Percentiles rank a stretch among this genome's conserved stretches.
phyloP scores from a whole-genome alignment of 805 yeast genomes.

The Lipomyces yamadae region DNA sequence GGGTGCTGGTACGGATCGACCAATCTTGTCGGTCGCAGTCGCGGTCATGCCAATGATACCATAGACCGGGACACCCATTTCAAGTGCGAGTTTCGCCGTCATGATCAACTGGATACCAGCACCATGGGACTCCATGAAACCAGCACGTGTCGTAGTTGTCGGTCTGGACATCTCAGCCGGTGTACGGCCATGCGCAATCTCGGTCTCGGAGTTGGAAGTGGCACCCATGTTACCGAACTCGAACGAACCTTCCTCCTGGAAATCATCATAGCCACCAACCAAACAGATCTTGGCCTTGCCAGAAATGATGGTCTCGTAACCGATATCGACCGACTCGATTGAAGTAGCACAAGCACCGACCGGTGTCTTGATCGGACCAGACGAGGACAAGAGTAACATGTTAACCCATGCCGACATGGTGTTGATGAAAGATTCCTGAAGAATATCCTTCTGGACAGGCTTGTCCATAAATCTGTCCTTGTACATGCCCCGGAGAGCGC shows the following conservation, averaged over 20 bases:
- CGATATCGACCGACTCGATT: slow-evolving; percentile 94
- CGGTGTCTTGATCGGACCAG: slow-evolving; percentile 99
- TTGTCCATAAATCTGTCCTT: slow-evolving; percentile 88
- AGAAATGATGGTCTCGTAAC: slow-evolving; percentile 88
- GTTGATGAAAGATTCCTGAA: slow-evolving; percentile 98
- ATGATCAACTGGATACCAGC: slow-evolving; percentile 96
- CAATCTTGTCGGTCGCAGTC: slow-evolving; percentile 97
- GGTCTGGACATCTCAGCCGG: slow-evolving; percentile 99
- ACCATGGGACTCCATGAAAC: slow-evolving; percentile 99
- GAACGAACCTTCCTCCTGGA: slow-evolving; percentile 98
- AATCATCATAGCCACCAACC: slow-evolving; percentile 99
- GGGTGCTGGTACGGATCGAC: slow-evolving; percentile 99
- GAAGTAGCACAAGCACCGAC: slow-evolving; percentile 99
- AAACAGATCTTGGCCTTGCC: slow-evolving; percentile 96
- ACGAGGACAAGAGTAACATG: slow-evolving; percentile 93
- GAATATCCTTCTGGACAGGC: slow-evolving; percentile 95
- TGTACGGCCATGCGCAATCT: slow-evolving; percentile 93
- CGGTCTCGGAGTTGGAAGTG: slow-evolving; percentile 86
- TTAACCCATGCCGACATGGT: slow-evolving; percentile 99
- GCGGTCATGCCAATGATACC: slow-evolving; percentile 94
- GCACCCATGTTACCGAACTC: slow-evolving; percentile 99
- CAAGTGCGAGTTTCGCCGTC: slow-evolving; percentile 91
- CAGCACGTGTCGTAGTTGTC: slow-evolving; percentile 91
- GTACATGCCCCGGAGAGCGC: slow-evolving; percentile 97
- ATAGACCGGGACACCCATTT: slow-evolving; percentile 99